Percentiles rank a stretch among this genome's conserved stretches.
These are phyloP conservation scores for Solanum chiquidenum DNA, from an alignment of 257 asterid genomes.

Conservation along the genomic window DNA sequence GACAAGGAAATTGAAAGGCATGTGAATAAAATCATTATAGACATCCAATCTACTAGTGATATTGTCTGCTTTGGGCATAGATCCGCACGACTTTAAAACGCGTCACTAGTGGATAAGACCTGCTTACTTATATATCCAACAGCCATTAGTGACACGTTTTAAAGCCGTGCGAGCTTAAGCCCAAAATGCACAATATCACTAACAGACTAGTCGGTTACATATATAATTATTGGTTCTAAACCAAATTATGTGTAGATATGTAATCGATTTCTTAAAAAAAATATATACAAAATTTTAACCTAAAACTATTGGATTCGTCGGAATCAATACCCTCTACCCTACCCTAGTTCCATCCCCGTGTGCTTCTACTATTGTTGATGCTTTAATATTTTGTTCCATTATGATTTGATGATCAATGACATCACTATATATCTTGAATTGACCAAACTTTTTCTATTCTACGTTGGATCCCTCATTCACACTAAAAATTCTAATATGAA, in stretches of 20 bases:
- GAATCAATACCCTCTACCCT: neutral
- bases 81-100: neutral
- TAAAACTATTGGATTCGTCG: neutral
- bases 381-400: neutral
- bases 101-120: neutral
- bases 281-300: neutral
- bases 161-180: neutral
- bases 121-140: neutral
- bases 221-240: neutral
- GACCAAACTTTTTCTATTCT: slow-evolving; percentile 1
- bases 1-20: slow-evolving; percentile 4
- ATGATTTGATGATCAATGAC: neutral
- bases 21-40: neutral
- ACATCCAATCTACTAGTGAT: neutral
- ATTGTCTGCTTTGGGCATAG: too few species aligned
- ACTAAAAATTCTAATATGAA: neutral
- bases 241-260: neutral
- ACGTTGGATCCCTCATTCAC: slow-evolving; percentile 12
- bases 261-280: neutral
- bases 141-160: too few species aligned
- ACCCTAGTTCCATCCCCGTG: neutral
- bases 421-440: slow-evolving; percentile 2
- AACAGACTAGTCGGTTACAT: neutral
- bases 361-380: neutral
- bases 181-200: neutral